Conservation (phyloP, 2,329 filamentous ascomycete genomes). For the Achaetomium macrosporum region DNA sequence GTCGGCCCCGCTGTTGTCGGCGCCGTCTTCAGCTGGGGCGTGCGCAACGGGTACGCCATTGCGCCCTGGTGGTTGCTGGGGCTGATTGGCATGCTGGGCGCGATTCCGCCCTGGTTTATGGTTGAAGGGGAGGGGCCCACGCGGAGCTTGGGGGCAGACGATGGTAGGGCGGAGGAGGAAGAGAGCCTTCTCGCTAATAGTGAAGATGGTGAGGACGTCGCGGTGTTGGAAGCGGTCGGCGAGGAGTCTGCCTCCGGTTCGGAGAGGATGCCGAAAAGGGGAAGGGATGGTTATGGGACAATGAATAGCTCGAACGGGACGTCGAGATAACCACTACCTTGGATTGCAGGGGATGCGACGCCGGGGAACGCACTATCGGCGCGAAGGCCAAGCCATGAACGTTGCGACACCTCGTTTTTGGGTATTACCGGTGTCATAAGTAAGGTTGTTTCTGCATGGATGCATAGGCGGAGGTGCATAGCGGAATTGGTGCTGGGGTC, state of each 20-base stretch:
- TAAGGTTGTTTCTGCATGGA: neutral
- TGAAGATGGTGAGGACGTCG: conserved; percentile 16
- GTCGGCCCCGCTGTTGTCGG: conserved; percentile 71
- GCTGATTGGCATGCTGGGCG: conserved; percentile 56
- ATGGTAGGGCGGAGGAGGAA: conserved; percentile 24
- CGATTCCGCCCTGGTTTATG: conserved; percentile 67
- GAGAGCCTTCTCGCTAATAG: conserved; percentile 17
- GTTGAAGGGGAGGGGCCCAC: conserved; percentile 65
- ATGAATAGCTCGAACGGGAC: neutral
- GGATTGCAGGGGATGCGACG: neutral
- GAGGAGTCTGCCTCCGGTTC: neutral
- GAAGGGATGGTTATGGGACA: conserved; percentile 2
- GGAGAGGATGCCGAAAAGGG: neutral
- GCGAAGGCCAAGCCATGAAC: no score
- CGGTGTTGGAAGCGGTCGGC: conserved; percentile 1
- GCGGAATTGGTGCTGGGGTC: neutral
- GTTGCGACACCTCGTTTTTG: no score
- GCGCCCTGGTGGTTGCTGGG: conserved; percentile 78
- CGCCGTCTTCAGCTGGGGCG: conserved; percentile 67
- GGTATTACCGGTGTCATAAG: neutral
- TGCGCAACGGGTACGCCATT: conserved; percentile 68
- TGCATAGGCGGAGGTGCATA: neutral
- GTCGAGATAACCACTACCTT: neutral
- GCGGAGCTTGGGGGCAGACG: conserved; percentile 29
- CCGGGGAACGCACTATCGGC: neutral